phyloP scores from a whole-genome alignment of 2,329 filamentous ascomycete species.

The Aspergillus sp. region DNA sequence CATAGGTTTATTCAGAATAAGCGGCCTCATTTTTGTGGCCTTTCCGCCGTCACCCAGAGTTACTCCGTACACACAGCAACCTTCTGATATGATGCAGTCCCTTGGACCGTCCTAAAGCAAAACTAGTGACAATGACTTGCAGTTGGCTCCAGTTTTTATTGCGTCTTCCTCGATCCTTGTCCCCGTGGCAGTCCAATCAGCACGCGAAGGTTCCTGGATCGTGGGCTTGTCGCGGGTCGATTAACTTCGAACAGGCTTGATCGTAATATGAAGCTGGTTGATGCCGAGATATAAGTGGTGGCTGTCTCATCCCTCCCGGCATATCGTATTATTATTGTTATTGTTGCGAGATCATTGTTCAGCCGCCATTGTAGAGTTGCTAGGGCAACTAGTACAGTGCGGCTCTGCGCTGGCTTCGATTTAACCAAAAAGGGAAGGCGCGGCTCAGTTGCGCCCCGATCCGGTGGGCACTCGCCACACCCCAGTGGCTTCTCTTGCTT shows the following conservation, averaged over 20 bases:
- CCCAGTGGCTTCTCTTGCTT: constrained; percentile 2
- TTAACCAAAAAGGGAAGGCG: not conserved
- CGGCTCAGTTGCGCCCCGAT: not conserved
- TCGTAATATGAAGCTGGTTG: too few species aligned
- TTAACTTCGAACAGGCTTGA: constrained; percentile 1
- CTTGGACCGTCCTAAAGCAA: not conserved
- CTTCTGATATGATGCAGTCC: not conserved
- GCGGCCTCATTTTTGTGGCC: not conserved
- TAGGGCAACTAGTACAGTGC: constrained; percentile 9
- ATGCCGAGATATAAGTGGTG: too few species aligned
- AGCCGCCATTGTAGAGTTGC: constrained; percentile 12
- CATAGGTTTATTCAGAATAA: too few species aligned
- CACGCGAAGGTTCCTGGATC: not conserved
- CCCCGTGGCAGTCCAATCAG: not conserved
- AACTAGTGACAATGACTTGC: constrained; percentile 8
- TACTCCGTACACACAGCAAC: not conserved
- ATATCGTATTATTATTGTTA: not conserved
- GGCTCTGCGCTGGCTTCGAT: not conserved
- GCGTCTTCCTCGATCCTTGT: constrained; percentile 11
- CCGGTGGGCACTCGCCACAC: not conserved
- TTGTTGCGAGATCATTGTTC: not conserved
- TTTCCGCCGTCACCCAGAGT: too few species aligned
- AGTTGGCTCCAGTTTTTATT: constrained; percentile 4
- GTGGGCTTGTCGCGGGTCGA: constrained; percentile 1
- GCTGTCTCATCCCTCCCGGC: too few species aligned